These are phyloP conservation scores for Venturia asperata DNA, from an alignment of 2,329 filamentous ascomycete species.

Conservation along the genomic window DNA sequence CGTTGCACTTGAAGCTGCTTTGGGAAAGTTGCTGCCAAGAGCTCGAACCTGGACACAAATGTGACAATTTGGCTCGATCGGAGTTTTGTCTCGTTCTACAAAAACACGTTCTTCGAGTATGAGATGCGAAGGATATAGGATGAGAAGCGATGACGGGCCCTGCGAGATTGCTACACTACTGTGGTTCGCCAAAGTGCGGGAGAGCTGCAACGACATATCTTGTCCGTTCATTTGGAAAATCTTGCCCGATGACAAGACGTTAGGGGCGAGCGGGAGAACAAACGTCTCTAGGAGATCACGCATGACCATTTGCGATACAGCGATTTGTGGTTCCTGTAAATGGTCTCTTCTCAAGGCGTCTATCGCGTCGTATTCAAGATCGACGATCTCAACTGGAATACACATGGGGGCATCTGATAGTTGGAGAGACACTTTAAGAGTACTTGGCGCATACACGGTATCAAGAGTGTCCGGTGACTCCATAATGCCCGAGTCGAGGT, in stretches of 20 bases:
- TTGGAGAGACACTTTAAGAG: not conserved
- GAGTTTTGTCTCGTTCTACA: not conserved
- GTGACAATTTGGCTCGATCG: not conserved
- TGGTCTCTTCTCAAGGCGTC: not conserved
- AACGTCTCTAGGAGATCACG: not conserved
- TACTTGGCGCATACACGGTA: not conserved
- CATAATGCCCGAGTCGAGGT: not conserved
- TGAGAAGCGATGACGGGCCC: not conserved
- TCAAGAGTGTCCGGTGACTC: not conserved
- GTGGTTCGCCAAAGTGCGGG: not conserved
- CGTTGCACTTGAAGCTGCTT: not conserved
- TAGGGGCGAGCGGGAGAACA: conserved; percentile 2
- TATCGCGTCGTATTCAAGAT: not conserved
- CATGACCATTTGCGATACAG: not conserved
- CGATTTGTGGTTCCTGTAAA: not conserved
- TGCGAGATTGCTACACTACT: conserved; percentile 6
- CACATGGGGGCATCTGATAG: not conserved
- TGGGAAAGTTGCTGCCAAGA: not conserved
- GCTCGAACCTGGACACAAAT: conserved; percentile 1
- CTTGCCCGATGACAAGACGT: not conserved
- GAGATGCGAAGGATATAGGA: conserved; percentile 3
- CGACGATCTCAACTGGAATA: not conserved
- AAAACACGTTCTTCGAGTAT: not conserved
- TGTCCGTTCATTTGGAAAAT: not conserved
- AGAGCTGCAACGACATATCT: conserved; percentile 2